Conservation (phyloP, 306 rosid genomes). For the Hippophae rhamnoides region DNA sequence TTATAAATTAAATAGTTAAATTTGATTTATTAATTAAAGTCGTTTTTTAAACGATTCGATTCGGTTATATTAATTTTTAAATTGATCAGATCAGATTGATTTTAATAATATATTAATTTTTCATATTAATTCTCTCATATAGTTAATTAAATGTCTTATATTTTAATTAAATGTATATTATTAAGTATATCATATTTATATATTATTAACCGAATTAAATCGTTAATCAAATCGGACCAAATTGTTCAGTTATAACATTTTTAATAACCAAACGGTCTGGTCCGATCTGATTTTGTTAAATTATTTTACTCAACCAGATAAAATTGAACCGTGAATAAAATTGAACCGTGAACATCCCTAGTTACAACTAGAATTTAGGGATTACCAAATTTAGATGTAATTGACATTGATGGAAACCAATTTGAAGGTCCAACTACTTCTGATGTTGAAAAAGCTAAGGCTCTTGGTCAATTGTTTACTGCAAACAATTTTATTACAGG, state of each 20-base stretch:
- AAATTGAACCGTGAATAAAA: conserved; percentile 47
- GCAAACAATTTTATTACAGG: conserved; percentile 49
- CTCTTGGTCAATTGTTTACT: conserved; percentile 27
- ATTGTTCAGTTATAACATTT: no score
- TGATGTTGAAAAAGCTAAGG: conserved; percentile 49
- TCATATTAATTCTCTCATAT: no score
- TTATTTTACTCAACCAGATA: conserved; percentile 41
- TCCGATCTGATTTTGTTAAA: conserved; percentile 45
- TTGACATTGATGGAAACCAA: conserved; percentile 47
- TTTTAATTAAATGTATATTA: no score
- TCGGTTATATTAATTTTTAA: conserved; percentile 27
- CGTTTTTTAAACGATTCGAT: conserved; percentile 42
- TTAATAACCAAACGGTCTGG: conserved; percentile 25
- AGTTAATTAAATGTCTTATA: no score
- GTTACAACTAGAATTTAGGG: conserved; percentile 74
- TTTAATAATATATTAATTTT: no score
- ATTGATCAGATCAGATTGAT: no score
- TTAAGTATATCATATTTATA: no score
- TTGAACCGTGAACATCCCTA: conserved; percentile 53
- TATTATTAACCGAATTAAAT: no score
- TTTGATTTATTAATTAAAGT: conserved; percentile 48
- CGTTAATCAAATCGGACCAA: no score
- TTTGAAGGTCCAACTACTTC: conserved; percentile 49
- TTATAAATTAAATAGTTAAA: no score
- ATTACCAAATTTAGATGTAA: conserved; percentile 37